Evolutionary conservation across 371 early-diverging fungal genomes (phyloP), one percentile per base, ranked within the genome.

Genomic region (Rhizopus stolonifer): DNA sequence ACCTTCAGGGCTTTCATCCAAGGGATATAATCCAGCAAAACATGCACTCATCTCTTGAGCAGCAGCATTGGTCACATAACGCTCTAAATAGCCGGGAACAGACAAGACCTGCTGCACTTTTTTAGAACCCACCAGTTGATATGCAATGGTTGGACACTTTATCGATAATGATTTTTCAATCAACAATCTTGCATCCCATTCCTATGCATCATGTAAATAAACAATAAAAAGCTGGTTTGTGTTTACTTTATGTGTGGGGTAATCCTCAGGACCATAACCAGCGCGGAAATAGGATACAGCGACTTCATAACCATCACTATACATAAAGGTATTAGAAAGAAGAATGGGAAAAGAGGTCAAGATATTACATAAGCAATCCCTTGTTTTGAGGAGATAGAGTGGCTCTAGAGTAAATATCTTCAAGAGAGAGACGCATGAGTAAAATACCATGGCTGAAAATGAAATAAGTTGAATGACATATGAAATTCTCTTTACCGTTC

Each of bases 21-120:
- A 70, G 2, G 96, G 92, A 61, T 91, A 95, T 50, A 96, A 69
- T 1, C 94, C 95, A 1, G 94, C 88, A 69, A 98, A 96, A 15
- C 84, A 85, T 29, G 69, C 71, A n/a, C 92, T 86, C 9, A 95
- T 64, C 6, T 57, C 68, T 1, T 65, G 63, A 0, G 82, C 86
- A 0, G 82, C 72, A 4, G 69, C 64, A n/a, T 67, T 58, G 61
- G 87, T 80, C 0, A 67, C 62, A 50, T 81, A 92, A 69, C 84
- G 80, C 61, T 96, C 95, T 11, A 98, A 64, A 21, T 87, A 70
- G 17, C 90, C 91, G 0, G 93, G 87, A 0, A 74, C 63, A 0
- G 96, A 86, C 31, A 98, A 67, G 4, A 95, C 87, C 65, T 98
- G 97, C 61, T 98, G 98, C 4, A 96, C 83, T 62, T 98, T 98